Percentiles rank a stretch among this genome's conserved stretches.
These are phyloP conservation scores for Fusarium armeniacum DNA, from an alignment of 2,329 filamentous ascomycete species.

Conservation along the genomic window DNA sequence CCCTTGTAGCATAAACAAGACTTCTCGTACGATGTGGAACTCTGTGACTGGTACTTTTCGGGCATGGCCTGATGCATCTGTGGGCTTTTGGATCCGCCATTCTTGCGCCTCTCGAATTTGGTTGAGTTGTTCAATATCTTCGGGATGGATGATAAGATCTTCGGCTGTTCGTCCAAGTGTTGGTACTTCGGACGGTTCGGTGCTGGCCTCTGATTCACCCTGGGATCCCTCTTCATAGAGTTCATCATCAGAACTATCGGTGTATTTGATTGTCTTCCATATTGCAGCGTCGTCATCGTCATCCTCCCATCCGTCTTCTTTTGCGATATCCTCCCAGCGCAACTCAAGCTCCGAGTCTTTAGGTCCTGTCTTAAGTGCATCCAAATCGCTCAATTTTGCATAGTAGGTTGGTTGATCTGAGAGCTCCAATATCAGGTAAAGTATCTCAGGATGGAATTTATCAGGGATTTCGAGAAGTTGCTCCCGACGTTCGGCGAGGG, in stretches of 20 bases:
- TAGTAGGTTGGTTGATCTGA: constrained; percentile 84
- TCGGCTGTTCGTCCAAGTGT: constrained; percentile 46
- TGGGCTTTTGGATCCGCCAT: constrained; percentile 55
- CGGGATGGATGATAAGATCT: constrained; percentile 55
- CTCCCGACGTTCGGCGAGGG: constrained; percentile 70
- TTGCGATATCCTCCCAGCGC: constrained; percentile 84
- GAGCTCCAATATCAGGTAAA: constrained; percentile 83
- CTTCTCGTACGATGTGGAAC: constrained; percentile 79
- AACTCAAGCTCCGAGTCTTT: constrained; percentile 63
- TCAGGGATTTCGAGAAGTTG: constrained; percentile 67
- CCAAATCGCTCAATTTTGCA: constrained; percentile 74
- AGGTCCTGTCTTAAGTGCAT: constrained; percentile 62
- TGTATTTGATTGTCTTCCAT: constrained; percentile 79
- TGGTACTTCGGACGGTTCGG: constrained; percentile 51
- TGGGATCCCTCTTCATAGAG: constrained; percentile 55
- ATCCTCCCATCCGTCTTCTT: constrained; percentile 78
- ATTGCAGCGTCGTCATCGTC: constrained; percentile 67
- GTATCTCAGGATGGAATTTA: constrained; percentile 82
- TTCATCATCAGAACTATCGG: constrained; percentile 73
- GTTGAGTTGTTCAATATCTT: constrained; percentile 53
- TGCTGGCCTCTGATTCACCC: constrained; percentile 53
- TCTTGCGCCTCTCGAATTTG: constrained; percentile 53
- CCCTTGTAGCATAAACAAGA: constrained; percentile 87
- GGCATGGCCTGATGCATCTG: constrained; percentile 52
- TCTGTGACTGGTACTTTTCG: constrained; percentile 72